Evolutionary conservation across 169 alveolate species (phyloP).

Genomic region (Theileria parva): DNA sequence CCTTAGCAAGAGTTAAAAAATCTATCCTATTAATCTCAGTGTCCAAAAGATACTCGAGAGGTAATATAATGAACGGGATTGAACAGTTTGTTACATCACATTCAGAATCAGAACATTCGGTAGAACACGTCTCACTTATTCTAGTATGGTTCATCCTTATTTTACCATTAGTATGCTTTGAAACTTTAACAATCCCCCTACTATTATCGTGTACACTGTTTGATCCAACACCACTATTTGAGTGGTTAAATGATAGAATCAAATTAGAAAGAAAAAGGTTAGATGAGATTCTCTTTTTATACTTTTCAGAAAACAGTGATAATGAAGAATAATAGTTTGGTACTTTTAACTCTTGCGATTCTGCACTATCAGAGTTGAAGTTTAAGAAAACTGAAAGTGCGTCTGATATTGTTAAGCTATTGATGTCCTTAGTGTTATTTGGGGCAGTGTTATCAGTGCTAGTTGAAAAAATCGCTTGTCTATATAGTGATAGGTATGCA

Average conservation of each 20-base stretch:
- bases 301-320: constrained; percentile 51
- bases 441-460: background rate
- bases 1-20: background rate
- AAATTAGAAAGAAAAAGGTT: constrained; percentile 39
- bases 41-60: background rate
- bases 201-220: background rate
- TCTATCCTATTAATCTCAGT: background rate
- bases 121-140: background rate
- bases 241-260: constrained; percentile 18
- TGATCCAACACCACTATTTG: background rate
- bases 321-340: constrained; percentile 45
- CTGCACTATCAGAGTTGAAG: background rate
- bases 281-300: constrained; percentile 10
- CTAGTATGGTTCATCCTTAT: background rate
- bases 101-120: background rate
- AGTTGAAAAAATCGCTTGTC: constrained; percentile 43
- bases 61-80: background rate
- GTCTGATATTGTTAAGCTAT: background rate
- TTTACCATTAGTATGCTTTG: background rate
- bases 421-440: background rate
- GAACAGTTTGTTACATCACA: background rate
- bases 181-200: background rate
- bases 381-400: background rate
- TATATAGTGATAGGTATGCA: constrained; percentile 40
- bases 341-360: background rate